phyloP scores from a whole-genome alignment of 225 moss, liverwort and hornwort species.

The Pseudoscleropodium purum region DNA sequence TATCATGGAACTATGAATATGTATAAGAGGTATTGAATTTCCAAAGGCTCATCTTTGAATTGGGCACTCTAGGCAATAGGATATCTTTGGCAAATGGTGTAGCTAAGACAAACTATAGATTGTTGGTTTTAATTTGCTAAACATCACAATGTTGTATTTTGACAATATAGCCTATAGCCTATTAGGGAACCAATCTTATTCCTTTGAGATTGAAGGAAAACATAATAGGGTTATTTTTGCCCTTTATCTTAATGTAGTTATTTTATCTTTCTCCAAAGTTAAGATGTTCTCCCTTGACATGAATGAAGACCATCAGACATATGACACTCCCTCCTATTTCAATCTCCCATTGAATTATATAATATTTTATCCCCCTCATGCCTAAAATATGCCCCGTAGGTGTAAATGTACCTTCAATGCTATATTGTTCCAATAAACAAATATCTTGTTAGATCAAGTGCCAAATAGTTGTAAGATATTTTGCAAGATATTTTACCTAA shows the following conservation, averaged over 20 bases:
- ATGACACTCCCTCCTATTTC: not conserved
- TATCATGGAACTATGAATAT: too few relatives aligned
- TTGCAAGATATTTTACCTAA: not conserved
- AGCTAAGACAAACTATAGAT: too few relatives aligned
- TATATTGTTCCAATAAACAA: not conserved
- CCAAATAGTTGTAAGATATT: not conserved
- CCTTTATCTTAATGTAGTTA: too few relatives aligned
- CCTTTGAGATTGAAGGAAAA: too few relatives aligned
- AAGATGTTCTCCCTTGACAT: not conserved
- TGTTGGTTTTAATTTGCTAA: too few relatives aligned
- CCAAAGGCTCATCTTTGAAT: not conserved
- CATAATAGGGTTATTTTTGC: too few relatives aligned
- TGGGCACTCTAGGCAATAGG: not conserved
- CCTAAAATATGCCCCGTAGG: not conserved
- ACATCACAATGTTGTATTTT: too few relatives aligned
- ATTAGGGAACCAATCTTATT: too few relatives aligned
- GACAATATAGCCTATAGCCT: too few relatives aligned
- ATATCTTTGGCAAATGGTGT: not conserved
- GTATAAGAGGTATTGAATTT: too few relatives aligned
- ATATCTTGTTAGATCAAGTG: not conserved
- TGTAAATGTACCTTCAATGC: not conserved
- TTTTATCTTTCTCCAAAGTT: not conserved
- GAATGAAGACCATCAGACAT: not conserved
- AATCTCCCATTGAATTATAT: accelerated
- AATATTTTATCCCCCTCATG: not conserved